Evolutionary conservation across 345 rosid species (phyloP).

Genomic region (Limnanthes douglasii): DNA sequence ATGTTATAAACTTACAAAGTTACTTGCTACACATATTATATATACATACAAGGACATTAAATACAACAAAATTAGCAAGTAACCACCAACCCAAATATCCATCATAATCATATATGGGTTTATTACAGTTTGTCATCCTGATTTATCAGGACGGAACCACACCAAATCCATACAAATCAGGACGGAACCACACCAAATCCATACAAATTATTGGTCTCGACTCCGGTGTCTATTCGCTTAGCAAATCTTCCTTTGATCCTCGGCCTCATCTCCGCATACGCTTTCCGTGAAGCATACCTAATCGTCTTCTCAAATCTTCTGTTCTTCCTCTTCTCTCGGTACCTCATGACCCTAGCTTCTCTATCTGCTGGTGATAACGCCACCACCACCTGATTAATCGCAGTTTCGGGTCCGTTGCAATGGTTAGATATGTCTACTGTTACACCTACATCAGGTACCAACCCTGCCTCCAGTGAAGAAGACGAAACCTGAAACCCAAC

Average conservation of each 20-base stretch:
- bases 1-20: too few relatives aligned
- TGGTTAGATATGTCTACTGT: conserved; percentile 50
- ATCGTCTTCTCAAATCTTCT: conserved; percentile 95
- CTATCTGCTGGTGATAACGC: conserved; percentile 68
- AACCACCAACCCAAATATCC: too few relatives aligned
- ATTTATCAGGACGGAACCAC: conserved; percentile 65
- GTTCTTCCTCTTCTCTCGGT: conserved; percentile 96
- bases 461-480: conserved; percentile 78
- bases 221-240: conserved; percentile 36
- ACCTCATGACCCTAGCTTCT: conserved; percentile 90
- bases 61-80: too few relatives aligned
- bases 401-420: conserved; percentile 14
- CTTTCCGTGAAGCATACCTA: conserved; percentile 82
- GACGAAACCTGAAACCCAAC: conserved; percentile 54
- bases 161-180: conserved; percentile 56
- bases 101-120: too few relatives aligned
- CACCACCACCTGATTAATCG: conserved; percentile 27
- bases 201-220: conserved; percentile 27
- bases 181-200: conserved; percentile 81
- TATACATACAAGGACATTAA: too few relatives aligned
- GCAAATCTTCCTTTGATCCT: conserved; percentile 91
- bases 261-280: conserved; percentile 85
- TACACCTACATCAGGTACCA: conserved; percentile 75
- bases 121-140: not conserved
- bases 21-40: too few relatives aligned